Evolutionary conservation across 768 basidiomycete species (phyloP).

Genomic region (Agaricus sinodeliciosus): DNA sequence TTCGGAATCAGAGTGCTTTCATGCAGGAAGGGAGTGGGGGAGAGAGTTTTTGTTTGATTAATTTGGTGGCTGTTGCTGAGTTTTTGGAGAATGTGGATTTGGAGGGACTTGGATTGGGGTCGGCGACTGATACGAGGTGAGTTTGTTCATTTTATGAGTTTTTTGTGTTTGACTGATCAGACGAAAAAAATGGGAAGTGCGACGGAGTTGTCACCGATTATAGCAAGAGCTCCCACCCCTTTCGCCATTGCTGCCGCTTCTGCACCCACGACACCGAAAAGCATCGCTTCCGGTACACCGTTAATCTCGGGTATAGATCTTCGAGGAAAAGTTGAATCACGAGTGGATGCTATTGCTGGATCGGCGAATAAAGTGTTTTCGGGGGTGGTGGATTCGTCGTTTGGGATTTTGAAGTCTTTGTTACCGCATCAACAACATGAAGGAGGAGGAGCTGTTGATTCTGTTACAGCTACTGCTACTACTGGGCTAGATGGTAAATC

Average conservation of each 20-base stretch:
- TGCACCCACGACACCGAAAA: neutral
- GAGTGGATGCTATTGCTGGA: conserved; percentile 73
- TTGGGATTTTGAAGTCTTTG: conserved; percentile 78
- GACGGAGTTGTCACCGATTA: conserved; percentile 75
- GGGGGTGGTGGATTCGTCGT: conserved; percentile 87
- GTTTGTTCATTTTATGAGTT: conserved; percentile 13
- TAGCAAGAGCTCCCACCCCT: conserved; percentile 47
- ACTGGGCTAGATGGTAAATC: neutral
- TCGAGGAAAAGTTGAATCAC: conserved; percentile 71
- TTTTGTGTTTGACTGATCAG: neutral
- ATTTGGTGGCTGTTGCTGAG: conserved; percentile 91
- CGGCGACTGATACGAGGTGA: conserved; percentile 53
- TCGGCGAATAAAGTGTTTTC: conserved; percentile 79
- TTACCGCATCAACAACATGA: conserved; percentile 35
- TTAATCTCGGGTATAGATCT: conserved; percentile 27
- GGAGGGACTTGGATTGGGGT: conserved; percentile 52
- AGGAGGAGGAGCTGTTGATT: neutral
- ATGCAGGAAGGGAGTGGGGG: conserved; percentile 42
- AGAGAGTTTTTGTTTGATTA: conserved; percentile 89
- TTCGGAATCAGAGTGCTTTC: conserved; percentile 35
- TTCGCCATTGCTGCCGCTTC: conserved; percentile 34
- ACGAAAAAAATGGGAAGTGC: conserved; percentile 37
- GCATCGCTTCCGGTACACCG: neutral
- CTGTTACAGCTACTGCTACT: too few species aligned
- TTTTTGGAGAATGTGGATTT: conserved; percentile 95